A percentile compares a stretch with the other conserved stretches of the same genome.
phyloP scores from a whole-genome alignment of 1,284 basidiomycete genomes.

The Termitomyces sp. region DNA sequence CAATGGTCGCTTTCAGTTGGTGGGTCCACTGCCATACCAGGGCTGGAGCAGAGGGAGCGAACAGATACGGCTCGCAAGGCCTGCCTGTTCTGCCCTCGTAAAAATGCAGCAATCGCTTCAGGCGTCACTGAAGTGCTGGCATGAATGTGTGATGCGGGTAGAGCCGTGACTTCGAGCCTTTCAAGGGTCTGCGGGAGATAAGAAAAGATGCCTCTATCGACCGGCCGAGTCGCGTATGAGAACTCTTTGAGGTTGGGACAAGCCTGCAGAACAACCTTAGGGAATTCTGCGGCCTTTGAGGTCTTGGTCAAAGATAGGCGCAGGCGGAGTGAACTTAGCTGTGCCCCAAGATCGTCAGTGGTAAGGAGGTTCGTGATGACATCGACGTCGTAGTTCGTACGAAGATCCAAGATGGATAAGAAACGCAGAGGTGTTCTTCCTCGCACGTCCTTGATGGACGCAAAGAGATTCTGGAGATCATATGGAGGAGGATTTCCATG shows the following conservation, averaged over 20 bases:
- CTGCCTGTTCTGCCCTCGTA: conserved; percentile 3
- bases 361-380: conserved; percentile 1
- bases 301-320: conserved; percentile 2
- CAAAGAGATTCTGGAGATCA: conserved; percentile 3
- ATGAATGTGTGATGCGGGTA: conserved; percentile 6
- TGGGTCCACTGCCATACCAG: conserved; percentile 1
- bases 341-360: conserved; percentile 1
- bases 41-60: conserved; percentile 3
- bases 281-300: background rate
- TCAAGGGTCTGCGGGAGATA: conserved; percentile 5
- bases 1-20: conserved; percentile 54
- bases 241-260: conserved; percentile 9
- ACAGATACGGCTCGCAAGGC: conserved; percentile 1
- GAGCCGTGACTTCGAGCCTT: conserved; percentile 6
- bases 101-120: conserved; percentile 2
- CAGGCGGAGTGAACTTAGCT: background rate
- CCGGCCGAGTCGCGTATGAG: conserved; percentile 5
- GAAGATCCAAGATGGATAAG: conserved; percentile 5
- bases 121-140: conserved; percentile 6
- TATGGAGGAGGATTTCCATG: conserved; percentile 1
- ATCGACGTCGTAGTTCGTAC: conserved; percentile 6
- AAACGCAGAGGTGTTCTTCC: conserved; percentile 4
- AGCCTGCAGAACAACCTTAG: conserved; percentile 1
- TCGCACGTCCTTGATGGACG: conserved; percentile 4
- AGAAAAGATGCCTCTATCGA: conserved; percentile 1